Evolutionary conservation across 257 asterid genomes (phyloP).

Genomic region (Nicotiana sylvestris): DNA sequence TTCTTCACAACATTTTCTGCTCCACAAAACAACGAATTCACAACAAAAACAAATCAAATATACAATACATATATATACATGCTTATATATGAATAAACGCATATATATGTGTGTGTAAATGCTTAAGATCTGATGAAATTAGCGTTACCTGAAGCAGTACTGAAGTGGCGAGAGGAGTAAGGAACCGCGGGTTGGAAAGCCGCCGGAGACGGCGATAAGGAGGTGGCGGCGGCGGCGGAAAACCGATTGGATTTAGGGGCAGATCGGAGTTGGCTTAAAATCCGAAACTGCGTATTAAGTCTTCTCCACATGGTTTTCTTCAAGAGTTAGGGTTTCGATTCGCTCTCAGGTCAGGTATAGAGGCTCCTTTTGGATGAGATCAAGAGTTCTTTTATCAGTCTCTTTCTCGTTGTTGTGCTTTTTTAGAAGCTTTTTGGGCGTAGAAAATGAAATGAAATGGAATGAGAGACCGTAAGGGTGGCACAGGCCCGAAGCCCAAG

Average conservation of each 20-base stretch:
- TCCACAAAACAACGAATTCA: neutral
- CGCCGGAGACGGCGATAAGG: constrained; percentile 18
- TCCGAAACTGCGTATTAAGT: constrained; percentile 47
- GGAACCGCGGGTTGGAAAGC: constrained; percentile 35
- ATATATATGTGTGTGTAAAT: neutral
- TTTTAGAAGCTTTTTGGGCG: neutral
- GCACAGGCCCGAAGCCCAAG: constrained; percentile 7
- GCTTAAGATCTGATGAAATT: constrained; percentile 17
- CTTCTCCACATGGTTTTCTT: constrained; percentile 72
- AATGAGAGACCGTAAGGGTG: neutral
- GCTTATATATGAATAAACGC: neutral
- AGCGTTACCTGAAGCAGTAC: constrained; percentile 62
- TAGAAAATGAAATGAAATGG: constrained; percentile 1
- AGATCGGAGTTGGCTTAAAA: constrained; percentile 50
- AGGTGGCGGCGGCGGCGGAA: constrained; percentile 25
- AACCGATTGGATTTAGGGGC: constrained; percentile 32
- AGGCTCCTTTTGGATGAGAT: constrained; percentile 20
- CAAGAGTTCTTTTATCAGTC: neutral
- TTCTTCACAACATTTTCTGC: constrained; percentile 47
- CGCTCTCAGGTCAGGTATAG: constrained; percentile 48
- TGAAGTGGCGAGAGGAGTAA: constrained; percentile 37
- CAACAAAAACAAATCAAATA: neutral
- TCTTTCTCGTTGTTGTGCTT: neutral
- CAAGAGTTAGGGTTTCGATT: constrained; percentile 22
- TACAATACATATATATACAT: neutral